Evolutionary conservation across 306 rosid species (phyloP).

Genomic region (Ammopiptanthus mongolicus): DNA sequence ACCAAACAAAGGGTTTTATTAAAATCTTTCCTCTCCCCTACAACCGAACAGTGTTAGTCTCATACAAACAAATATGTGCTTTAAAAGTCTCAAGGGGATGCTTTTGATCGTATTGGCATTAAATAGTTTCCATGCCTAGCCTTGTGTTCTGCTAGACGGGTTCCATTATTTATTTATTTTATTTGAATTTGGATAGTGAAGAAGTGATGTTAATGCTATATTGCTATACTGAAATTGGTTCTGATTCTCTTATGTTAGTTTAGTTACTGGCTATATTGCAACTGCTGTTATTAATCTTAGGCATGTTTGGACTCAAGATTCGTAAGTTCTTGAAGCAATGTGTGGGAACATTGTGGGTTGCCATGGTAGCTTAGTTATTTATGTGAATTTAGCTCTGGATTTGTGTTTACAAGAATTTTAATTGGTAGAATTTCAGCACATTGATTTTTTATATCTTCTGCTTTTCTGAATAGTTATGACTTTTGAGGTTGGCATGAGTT

Average conservation of each 20-base stretch:
- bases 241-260: background rate
- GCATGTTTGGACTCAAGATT: background rate
- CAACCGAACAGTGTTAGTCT: no score
- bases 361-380: background rate
- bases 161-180: no score
- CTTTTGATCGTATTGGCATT: no score
- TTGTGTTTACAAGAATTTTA: background rate
- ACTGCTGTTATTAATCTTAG: background rate
- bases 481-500: conserved; percentile 4
- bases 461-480: background rate
- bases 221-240: conserved; percentile 23
- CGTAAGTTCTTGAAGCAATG: conserved; percentile 7
- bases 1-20: no score
- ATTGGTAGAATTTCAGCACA: background rate
- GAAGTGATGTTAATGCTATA: conserved; percentile 4
- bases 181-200: conserved; percentile 13
- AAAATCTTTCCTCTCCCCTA: no score
- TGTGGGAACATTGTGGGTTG: background rate
- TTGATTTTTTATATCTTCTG: background rate
- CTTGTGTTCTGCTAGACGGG: no score
- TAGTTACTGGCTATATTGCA: background rate
- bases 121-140: no score
- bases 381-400: background rate
- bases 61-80: no score
- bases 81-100: no score